These are phyloP conservation scores for Aspergillus sp. DNA, from an alignment of 2,329 filamentous ascomycete species.

Conservation along the genomic window DNA sequence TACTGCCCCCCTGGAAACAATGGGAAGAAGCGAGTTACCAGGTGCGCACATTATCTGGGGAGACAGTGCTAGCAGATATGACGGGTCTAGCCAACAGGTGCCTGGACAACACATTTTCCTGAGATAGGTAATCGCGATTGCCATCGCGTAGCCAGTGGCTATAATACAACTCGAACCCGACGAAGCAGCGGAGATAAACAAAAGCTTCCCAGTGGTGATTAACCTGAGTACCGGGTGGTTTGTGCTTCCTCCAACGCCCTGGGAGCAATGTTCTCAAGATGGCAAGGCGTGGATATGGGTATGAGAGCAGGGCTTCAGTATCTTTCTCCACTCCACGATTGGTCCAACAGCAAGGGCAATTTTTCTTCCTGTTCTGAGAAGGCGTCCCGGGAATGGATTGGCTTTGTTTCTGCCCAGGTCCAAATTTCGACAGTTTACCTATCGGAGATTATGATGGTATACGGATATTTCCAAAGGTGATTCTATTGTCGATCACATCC, in stretches of 20 bases:
- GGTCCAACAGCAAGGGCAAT: slow-evolving; percentile 18
- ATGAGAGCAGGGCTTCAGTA: slow-evolving; percentile 25
- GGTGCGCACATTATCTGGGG: no score
- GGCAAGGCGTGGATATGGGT: slow-evolving; percentile 60
- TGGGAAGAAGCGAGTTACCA: no score
- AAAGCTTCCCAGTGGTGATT: slow-evolving; percentile 54
- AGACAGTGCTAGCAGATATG: slow-evolving; percentile 56
- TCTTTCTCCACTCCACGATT: neutral
- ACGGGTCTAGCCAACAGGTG: slow-evolving; percentile 72
- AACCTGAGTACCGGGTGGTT: slow-evolving; percentile 42
- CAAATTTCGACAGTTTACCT: slow-evolving; percentile 50
- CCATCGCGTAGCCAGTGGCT: slow-evolving; percentile 70
- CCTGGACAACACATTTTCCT: slow-evolving; percentile 69
- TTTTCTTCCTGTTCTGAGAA: slow-evolving; percentile 49
- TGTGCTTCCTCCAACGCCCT: slow-evolving; percentile 43
- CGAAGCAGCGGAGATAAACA: slow-evolving; percentile 59
- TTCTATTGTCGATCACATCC: slow-evolving; percentile 64
- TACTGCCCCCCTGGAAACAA: no score
- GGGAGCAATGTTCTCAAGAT: slow-evolving; percentile 52
- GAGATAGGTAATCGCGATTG: slow-evolving; percentile 57
- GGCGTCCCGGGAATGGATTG: slow-evolving; percentile 54
- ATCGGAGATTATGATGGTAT: slow-evolving; percentile 65
- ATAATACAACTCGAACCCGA: slow-evolving; percentile 65
- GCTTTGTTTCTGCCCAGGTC: slow-evolving; percentile 54
- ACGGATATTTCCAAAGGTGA: slow-evolving; percentile 62